Conservation (phyloP, 1,284 basidiomycete species). For the Ustanciosporium gigantosporum region DNA sequence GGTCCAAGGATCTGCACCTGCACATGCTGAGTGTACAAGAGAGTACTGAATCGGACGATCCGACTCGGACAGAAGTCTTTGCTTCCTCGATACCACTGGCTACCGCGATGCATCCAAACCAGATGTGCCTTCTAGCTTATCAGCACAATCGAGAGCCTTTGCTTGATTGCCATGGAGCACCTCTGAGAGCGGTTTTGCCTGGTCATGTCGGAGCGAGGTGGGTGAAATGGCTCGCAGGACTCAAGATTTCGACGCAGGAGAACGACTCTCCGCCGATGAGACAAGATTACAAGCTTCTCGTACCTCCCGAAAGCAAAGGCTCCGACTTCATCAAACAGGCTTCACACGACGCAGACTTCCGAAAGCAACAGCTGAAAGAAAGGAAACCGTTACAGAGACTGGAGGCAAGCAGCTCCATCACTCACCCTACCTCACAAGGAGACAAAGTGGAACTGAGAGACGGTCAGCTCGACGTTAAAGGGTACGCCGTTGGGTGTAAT, state of each 20-base stretch:
- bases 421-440: conserved; percentile 7
- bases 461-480: conserved; percentile 9
- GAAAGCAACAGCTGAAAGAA: conserved; percentile 6
- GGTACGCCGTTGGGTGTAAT: conserved; percentile 39
- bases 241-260: conserved; percentile 4
- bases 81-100: conserved; percentile 37
- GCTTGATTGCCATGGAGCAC: conserved; percentile 71
- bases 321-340: conserved; percentile 5
- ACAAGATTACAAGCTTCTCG: conserved; percentile 22
- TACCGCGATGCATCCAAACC: conserved; percentile 40
- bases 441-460: not conserved
- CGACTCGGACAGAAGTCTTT: conserved; percentile 17
- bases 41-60: conserved; percentile 30
- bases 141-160: conserved; percentile 64
- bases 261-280: conserved; percentile 25
- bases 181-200: conserved; percentile 70
- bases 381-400: conserved; percentile 23
- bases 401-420: conserved; percentile 29
- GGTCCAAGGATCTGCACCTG: conserved; percentile 23
- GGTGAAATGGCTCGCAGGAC: conserved; percentile 74
- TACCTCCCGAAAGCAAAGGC: conserved; percentile 77
- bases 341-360: conserved; percentile 5
- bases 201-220: conserved; percentile 74
- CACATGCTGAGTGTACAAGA: conserved; percentile 37
- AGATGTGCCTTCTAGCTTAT: conserved; percentile 27